Evolutionary conservation across 805 yeast genomes (phyloP), one percentile per base, ranked within the genome.

Genomic region (Vanderwaltozyma polyspora): DNA sequence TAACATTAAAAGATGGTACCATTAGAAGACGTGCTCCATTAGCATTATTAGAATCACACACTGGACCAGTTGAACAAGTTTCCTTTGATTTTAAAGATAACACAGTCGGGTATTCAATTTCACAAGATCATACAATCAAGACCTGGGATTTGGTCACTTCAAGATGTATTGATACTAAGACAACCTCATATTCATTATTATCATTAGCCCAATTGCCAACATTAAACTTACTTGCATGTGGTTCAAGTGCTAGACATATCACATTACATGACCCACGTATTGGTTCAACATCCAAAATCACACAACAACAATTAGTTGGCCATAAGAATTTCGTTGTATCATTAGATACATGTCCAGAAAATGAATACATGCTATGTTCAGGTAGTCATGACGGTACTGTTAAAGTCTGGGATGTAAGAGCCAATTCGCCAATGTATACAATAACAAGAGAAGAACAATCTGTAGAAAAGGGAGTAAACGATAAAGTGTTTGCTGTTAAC

Each of bases 191-290:
- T 58, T 79, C 97, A 9, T 67, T 91, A 42, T 67, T 87, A 29
- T 82, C 95, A 0, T 60, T 87, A 19, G 66, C 76, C 21, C 77
- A 77, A 45, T 64, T 91, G 41, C 74, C 82, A 6, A 66, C 72
- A 33, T 63, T 78, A 34, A 73, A 82, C 41, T 64, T 91, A 36
- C 61, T 91, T 21, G 94, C 87, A 7, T 74, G 89, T 37, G 98
- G 98, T n/a, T 85, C 96, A 1, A 79, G 95, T 10, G 96, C 96
- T n/a, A 79, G 98, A 60, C 97, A 91, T 59, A 87, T 91, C 43
- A 79, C 86, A 35, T 66, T 91, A 41, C 94, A 85, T 52, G 98
- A 91, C 57, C 96, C 97, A 29, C 73, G 98, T 55, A 68, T 69
- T 2, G 61, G 59, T 19, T 59, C 74, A 1, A 67, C 79, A 2